A percentile compares a stretch with the other conserved stretches of the same genome.
phyloP scores from a whole-genome alignment of 495 filamentous ascomycete genomes.

The Beverwykella pulmonaria region DNA sequence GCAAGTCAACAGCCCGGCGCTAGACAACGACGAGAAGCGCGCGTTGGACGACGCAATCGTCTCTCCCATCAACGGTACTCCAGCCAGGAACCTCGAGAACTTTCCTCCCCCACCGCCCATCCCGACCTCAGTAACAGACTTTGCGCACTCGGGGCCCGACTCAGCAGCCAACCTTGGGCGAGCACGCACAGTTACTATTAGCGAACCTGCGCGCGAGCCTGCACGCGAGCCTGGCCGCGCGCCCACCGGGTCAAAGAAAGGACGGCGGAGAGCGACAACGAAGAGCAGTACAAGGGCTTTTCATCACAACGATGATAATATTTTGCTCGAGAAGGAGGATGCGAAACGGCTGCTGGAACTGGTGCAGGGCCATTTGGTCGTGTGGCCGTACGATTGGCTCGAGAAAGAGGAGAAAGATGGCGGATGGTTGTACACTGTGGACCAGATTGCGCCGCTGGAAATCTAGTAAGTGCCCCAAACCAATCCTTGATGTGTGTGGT shows the following conservation, averaged over 20 bases:
- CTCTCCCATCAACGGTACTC: conserved; percentile 5
- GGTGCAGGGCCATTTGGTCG: conserved; percentile 84
- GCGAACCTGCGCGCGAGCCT: conserved; percentile 19
- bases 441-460: conserved; percentile 91
- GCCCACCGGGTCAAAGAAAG: conserved; percentile 43
- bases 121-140: conserved; percentile 27
- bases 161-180: conserved; percentile 7
- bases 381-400: conserved; percentile 95
- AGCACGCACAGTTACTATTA: conserved; percentile 32
- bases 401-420: conserved; percentile 85
- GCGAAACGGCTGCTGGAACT: conserved; percentile 79
- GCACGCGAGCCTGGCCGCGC: conserved; percentile 11
- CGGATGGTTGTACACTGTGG: conserved; percentile 96
- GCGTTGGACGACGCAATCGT: conserved; percentile 19
- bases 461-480: conserved; percentile 64
- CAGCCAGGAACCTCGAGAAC: neutral
- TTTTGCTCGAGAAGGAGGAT: conserved; percentile 65
- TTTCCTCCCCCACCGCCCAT: conserved; percentile 30
- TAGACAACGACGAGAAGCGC: conserved; percentile 48
- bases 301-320: conserved; percentile 64
- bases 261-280: conserved; percentile 74
- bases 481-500: neutral
- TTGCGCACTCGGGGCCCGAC: conserved; percentile 2
- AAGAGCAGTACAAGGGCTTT: conserved; percentile 73
- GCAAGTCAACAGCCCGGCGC: conserved; percentile 20